A percentile compares a stretch with the other conserved stretches of the same genome.
phyloP scores from a whole-genome alignment of 768 basidiomycete genomes.

The Xerocomellus chrysenteron region DNA sequence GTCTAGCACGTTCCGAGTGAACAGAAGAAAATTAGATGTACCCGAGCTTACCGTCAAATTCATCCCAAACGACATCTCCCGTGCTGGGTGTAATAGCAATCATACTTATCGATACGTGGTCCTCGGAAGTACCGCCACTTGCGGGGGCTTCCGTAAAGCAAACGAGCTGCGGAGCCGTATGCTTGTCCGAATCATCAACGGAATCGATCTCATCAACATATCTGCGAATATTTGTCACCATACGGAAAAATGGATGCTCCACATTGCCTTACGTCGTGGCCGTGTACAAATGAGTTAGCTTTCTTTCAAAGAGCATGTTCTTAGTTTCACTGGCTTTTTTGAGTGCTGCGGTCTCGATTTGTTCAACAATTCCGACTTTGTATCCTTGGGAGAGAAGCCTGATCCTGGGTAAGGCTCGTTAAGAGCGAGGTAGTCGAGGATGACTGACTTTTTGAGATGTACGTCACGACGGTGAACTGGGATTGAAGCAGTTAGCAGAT shows the following conservation, averaged over 20 bases:
- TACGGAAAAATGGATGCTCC: neutral
- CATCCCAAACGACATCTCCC: slow-evolving; percentile 92
- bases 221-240: slow-evolving; percentile 39
- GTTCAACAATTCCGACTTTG: slow-evolving; percentile 81
- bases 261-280: slow-evolving; percentile 68
- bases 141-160: slow-evolving; percentile 58
- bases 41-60: slow-evolving; percentile 64
- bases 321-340: slow-evolving; percentile 81
- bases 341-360: slow-evolving; percentile 84
- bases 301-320: slow-evolving; percentile 69
- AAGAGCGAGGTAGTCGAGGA: neutral
- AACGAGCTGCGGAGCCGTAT: slow-evolving; percentile 64
- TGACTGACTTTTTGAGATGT: slow-evolving; percentile 69
- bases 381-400: slow-evolving; percentile 77
- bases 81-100: slow-evolving; percentile 82
- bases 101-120: slow-evolving; percentile 59
- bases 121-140: slow-evolving; percentile 15
- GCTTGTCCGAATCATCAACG: slow-evolving; percentile 57
- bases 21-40: neutral
- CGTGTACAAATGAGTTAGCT: slow-evolving; percentile 79
- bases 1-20: slow-evolving; percentile 44
- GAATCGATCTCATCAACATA: slow-evolving; percentile 82
- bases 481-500: slow-evolving; percentile 74
- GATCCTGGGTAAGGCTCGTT: neutral
- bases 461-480: slow-evolving; percentile 66